These are phyloP conservation scores for Medicago truncatula DNA, from an alignment of 306 rosid species.

Conservation along the genomic window DNA sequence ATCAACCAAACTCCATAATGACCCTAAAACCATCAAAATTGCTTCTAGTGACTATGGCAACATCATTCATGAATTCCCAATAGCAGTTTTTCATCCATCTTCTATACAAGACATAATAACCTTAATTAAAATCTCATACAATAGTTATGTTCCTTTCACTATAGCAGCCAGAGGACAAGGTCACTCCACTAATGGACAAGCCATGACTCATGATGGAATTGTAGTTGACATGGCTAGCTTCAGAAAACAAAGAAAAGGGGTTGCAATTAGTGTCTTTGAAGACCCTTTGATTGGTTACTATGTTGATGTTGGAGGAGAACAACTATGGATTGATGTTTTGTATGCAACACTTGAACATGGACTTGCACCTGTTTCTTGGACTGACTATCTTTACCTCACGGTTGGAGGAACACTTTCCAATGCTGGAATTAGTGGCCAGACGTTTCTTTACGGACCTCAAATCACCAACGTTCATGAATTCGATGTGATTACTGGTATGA, in stretches of 20 bases:
- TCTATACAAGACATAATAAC: slow-evolving; percentile 55
- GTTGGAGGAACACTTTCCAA: slow-evolving; percentile 67
- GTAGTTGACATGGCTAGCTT: slow-evolving; percentile 66
- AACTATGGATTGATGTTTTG: slow-evolving; percentile 68
- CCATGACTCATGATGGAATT: slow-evolving; percentile 70
- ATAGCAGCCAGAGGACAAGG: slow-evolving; percentile 74
- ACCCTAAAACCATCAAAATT: slow-evolving; percentile 50
- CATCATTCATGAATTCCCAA: slow-evolving; percentile 51
- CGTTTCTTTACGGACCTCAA: slow-evolving; percentile 71
- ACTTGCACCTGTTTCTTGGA: slow-evolving; percentile 72
- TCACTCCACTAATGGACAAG: slow-evolving; percentile 72
- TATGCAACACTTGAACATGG: slow-evolving; percentile 59
- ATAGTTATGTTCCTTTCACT: slow-evolving; percentile 47
- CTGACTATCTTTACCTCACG: slow-evolving; percentile 70
- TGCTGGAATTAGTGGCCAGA: neutral
- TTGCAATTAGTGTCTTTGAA: slow-evolving; percentile 39
- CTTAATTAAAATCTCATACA: slow-evolving; percentile 54
- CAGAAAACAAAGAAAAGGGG: slow-evolving; percentile 35
- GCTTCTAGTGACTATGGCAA: slow-evolving; percentile 79
- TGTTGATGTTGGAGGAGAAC: slow-evolving; percentile 77
- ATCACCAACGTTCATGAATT: slow-evolving; percentile 66
- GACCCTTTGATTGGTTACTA: slow-evolving; percentile 50
- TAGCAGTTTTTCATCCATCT: slow-evolving; percentile 63
- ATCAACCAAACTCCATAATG: slow-evolving; percentile 51
- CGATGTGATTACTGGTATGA: slow-evolving; percentile 76